Evolutionary conservation across 192 early-diverging fungal genomes (phyloP).

Genomic region (Tieghemiomyces parasiticus): DNA sequence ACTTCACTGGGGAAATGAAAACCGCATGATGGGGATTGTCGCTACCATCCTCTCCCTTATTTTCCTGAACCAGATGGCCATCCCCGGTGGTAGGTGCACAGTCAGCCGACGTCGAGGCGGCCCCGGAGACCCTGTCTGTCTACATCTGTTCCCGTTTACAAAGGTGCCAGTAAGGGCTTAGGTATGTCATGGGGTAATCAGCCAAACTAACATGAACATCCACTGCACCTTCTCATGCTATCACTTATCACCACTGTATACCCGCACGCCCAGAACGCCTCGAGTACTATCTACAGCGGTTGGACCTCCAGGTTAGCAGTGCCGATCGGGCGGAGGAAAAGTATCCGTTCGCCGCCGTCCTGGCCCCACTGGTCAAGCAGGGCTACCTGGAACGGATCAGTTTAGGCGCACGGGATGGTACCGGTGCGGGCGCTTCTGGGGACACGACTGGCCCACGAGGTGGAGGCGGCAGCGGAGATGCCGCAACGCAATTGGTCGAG

Average conservation of each 20-base stretch:
- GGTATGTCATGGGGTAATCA: no score
- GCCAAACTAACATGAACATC: neutral
- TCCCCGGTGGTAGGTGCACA: no score
- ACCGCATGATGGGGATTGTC: slow-evolving; percentile 17
- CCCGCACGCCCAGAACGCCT: neutral
- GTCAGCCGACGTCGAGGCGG: no score
- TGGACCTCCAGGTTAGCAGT: neutral
- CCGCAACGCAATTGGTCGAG: neutral
- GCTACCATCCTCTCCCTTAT: slow-evolving; percentile 18
- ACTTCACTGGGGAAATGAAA: slow-evolving; percentile 13
- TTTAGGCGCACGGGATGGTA: neutral
- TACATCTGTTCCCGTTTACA: no score
- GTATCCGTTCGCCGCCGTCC: neutral
- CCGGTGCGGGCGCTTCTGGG: neutral
- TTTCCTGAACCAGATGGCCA: slow-evolving; percentile 13
- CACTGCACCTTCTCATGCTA: no score
- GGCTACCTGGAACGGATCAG: neutral
- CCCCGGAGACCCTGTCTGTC: no score
- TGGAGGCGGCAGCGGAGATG: neutral
- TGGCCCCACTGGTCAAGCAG: neutral
- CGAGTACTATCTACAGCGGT: neutral
- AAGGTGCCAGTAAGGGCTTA: no score
- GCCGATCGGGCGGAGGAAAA: neutral
- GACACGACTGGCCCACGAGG: neutral
- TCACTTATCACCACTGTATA: neutral